Base-by-base conservation (phyloP, 257 asterid species). In the Solanum lycopersicoides region DNA sequence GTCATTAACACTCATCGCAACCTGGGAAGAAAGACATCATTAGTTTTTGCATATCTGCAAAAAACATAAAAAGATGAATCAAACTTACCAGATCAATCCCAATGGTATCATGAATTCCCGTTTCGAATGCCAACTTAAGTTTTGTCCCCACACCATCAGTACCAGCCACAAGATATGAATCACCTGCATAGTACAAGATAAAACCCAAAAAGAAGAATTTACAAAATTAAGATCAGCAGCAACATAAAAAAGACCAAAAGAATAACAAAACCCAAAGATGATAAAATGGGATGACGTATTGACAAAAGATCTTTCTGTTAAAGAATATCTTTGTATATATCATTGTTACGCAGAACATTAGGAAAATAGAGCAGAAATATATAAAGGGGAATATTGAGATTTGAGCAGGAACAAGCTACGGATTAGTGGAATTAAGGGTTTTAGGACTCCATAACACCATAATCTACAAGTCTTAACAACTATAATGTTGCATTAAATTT, bases 1-100 rank as follows among this genome's bases (percentile, higher is more conserved):
- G 91, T 97, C 99, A 88, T 97, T 97, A 35, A 97, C 99, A 87
- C 99, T 97, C 99, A 97, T 97, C 4, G 99, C 99, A 93, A 97
- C 99, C 99, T 95, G 91, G 89, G 47, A 6, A 63, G 37, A 87
- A 14, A 28, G 53, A 9, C 20, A 32, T 82, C 90, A 89, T 87
- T 88, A 41, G 32, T 83, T 76, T 82, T 37, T 32, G 47, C 41
- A 39, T 12, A 84, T 75, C 37, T 50, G 73, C 56, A 37, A 86
- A 74, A 21, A 10, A 86, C 23, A 59, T 15, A 35, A 20, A 21
- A 74, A 87, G 42, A 56, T 59, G 32, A 76, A 72, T 25, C 21
- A 35, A 56, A 53, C 60, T 68, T 92, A 97, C 99, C 95, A 97
- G 91, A 92, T 97, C 99, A 91, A 97, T 95, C 88, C 99, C 99